Percentiles rank a stretch among this genome's conserved stretches.
phyloP scores from a whole-genome alignment of 495 filamentous ascomycete species.

The Glonium stellatum region DNA sequence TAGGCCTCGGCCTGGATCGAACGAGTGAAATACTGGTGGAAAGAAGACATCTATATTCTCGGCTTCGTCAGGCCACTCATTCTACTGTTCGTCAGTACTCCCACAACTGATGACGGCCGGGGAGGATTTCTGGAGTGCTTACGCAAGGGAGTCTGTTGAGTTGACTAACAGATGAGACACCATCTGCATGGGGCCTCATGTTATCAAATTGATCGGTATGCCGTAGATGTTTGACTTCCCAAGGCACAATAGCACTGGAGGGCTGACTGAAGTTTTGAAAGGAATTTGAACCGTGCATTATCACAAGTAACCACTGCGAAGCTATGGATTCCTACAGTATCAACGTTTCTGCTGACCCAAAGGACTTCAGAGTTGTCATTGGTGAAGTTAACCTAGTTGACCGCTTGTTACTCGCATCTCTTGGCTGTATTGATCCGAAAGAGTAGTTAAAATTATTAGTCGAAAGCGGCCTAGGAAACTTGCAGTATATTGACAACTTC shows the following conservation, averaged over 20 bases:
- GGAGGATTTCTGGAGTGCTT: too few relatives aligned
- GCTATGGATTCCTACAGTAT: neutral
- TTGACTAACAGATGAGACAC: neutral
- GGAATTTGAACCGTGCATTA: neutral
- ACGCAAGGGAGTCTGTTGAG: too few relatives aligned
- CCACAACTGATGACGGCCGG: too few relatives aligned
- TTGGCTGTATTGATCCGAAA: neutral
- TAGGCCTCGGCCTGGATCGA: too few relatives aligned
- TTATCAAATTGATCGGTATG: neutral
- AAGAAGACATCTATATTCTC: too few relatives aligned
- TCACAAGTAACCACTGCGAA: neutral
- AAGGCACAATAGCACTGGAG: neutral
- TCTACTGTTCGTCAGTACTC: too few relatives aligned
- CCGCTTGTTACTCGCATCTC: neutral
- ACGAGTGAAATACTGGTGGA: too few relatives aligned
- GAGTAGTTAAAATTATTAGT: neutral
- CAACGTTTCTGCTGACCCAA: neutral
- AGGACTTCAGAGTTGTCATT: neutral
- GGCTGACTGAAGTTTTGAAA: neutral
- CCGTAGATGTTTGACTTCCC: neutral
- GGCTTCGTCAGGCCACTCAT: too few relatives aligned
- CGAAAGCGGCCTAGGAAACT: neutral
- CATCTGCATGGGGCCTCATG: neutral
- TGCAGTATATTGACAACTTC: neutral
- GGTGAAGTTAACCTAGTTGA: neutral